A percentile compares a stretch with the other conserved stretches of the same genome.
Evolutionary conservation across 768 basidiomycete genomes (phyloP).

Genomic region (Hypsizygus marmoreus): DNA sequence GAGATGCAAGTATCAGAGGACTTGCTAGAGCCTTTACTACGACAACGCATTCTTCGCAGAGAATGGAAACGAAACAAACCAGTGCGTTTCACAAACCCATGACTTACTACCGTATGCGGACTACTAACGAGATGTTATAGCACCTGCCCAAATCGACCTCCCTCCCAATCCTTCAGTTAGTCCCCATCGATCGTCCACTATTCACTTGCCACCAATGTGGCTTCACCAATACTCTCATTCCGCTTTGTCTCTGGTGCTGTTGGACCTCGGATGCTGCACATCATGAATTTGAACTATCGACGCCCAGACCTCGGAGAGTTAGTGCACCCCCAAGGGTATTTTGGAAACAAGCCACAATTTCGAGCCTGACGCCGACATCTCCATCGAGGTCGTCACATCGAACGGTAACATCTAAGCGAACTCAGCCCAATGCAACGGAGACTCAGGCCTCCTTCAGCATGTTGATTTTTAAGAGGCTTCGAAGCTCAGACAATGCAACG

Average conservation of each 20-base stretch:
- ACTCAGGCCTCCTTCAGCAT: too few species aligned
- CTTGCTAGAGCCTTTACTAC: slow-evolving; percentile 8
- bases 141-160: slow-evolving; percentile 47
- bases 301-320: slow-evolving; percentile 36
- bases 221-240: slow-evolving; percentile 47
- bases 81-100: slow-evolving; percentile 21
- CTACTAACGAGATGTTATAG: slow-evolving; percentile 24
- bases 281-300: slow-evolving; percentile 38
- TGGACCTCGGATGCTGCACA: slow-evolving; percentile 46
- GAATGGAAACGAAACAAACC: slow-evolving; percentile 46
- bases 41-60: slow-evolving; percentile 37
- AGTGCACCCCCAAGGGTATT: slow-evolving; percentile 29
- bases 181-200: slow-evolving; percentile 39
- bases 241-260: slow-evolving; percentile 53
- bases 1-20: slow-evolving; percentile 4
- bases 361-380: too few species aligned
- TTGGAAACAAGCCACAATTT: slow-evolving; percentile 15
- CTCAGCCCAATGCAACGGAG: too few species aligned
- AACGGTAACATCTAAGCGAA: neutral
- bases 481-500: too few species aligned
- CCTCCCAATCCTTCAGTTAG: slow-evolving; percentile 44
- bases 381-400: too few species aligned
- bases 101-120: slow-evolving; percentile 13
- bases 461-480: too few species aligned
- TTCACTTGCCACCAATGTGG: slow-evolving; percentile 51